phyloP scores from a whole-genome alignment of 768 basidiomycete species.

The Kwoniella shandongensis region DNA sequence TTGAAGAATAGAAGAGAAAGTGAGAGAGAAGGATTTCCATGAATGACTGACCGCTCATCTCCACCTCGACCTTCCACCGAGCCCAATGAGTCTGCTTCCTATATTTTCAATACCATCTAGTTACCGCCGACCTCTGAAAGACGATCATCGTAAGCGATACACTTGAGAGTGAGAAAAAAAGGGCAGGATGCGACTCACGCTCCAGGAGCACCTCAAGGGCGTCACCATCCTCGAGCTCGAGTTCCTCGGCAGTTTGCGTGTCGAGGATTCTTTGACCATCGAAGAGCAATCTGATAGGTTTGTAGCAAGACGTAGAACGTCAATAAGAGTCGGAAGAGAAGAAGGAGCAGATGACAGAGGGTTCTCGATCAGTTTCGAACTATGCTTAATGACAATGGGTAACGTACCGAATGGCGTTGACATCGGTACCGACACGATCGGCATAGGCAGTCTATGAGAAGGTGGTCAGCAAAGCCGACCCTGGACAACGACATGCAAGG shows the following conservation, averaged over 20 bases:
- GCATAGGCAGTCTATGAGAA: constrained; percentile 72
- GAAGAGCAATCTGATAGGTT: constrained; percentile 73
- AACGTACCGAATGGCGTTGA: constrained; percentile 74
- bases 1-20: too few relatives aligned
- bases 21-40: too few relatives aligned
- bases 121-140: constrained; percentile 17
- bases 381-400: neutral
- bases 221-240: constrained; percentile 84
- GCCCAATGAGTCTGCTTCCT: too few relatives aligned
- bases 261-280: constrained; percentile 83
- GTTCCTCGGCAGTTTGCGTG: constrained; percentile 77
- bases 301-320: neutral
- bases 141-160: neutral
- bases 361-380: constrained; percentile 6
- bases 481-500: too few relatives aligned
- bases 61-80: too few relatives aligned
- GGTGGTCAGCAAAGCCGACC: neutral
- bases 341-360: constrained; percentile 14
- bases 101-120: neutral
- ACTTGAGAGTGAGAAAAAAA: neutral
- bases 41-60: too few relatives aligned
- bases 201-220: constrained; percentile 89
- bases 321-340: constrained; percentile 7
- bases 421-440: constrained; percentile 86
- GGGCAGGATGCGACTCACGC: constrained; percentile 5